Conservation (phyloP, 2,329 filamentous ascomycete genomes). For the Nemania sp. region DNA sequence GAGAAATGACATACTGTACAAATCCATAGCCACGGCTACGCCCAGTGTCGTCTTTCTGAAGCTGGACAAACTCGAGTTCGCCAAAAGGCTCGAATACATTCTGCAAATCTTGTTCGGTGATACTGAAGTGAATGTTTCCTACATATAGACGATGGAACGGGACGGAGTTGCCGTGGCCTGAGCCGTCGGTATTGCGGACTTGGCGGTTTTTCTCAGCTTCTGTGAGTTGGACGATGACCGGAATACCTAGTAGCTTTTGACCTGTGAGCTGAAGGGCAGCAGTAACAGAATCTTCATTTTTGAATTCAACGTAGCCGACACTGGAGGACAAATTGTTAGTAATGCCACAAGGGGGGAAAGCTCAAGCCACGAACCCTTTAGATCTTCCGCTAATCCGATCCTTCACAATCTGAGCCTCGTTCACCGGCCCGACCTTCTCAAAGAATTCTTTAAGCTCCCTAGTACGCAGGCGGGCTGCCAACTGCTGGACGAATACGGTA, state of each 20-base stretch:
- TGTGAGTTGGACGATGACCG: constrained; percentile 96
- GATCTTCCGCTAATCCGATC: constrained; percentile 95
- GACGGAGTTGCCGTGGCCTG: constrained; percentile 75
- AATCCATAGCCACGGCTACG: constrained; percentile 96
- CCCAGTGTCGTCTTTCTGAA: constrained; percentile 92
- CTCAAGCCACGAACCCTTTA: constrained; percentile 73
- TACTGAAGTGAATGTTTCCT: constrained; percentile 99
- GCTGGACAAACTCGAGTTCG: constrained; percentile 94
- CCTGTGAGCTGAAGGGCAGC: constrained; percentile 97
- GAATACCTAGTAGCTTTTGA: constrained; percentile 97
- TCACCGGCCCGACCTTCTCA: constrained; percentile 90
- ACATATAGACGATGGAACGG: constrained; percentile 98
- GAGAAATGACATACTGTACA: constrained; percentile 76
- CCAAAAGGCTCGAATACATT: constrained; percentile 98
- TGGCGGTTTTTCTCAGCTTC: constrained; percentile 99
- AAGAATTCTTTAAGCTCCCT: constrained; percentile 95
- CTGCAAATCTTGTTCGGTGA: constrained; percentile 93
- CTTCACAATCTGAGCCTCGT: constrained; percentile 98
- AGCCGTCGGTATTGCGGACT: constrained; percentile 76
- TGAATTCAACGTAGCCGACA: constrained; percentile 99
- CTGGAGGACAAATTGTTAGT: constrained; percentile 52
- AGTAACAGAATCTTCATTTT: constrained; percentile 89
- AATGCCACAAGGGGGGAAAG: neutral
- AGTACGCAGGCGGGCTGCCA: constrained; percentile 88
- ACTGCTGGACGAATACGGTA: constrained; percentile 97